A percentile compares a stretch with the other conserved stretches of the same genome.
Evolutionary conservation across 345 rosid species (phyloP).

Genomic region (Ricinus communis): DNA sequence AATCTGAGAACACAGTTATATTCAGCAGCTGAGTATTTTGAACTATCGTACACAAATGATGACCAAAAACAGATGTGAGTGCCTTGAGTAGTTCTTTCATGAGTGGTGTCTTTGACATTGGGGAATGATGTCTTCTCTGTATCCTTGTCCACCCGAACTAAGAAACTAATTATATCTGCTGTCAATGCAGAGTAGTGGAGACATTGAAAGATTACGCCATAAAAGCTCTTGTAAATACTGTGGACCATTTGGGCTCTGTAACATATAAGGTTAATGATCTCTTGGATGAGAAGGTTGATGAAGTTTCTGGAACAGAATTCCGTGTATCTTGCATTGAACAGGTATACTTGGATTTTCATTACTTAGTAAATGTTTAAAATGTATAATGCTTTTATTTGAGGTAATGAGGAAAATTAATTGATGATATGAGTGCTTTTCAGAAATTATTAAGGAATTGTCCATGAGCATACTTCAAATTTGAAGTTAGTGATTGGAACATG

Average conservation of each 20-base stretch:
- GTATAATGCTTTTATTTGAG: not conserved
- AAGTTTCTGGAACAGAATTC: slow-evolving; percentile 71
- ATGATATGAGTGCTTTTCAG: no score
- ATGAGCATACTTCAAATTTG: not conserved
- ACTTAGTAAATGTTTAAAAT: not conserved
- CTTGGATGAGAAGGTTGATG: slow-evolving; percentile 80
- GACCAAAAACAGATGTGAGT: slow-evolving; percentile 82
- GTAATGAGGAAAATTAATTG: not conserved
- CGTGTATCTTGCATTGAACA: slow-evolving; percentile 84
- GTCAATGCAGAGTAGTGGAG: slow-evolving; percentile 72
- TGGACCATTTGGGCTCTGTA: slow-evolving; percentile 93
- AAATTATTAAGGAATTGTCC: not conserved
- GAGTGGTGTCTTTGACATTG: not conserved
- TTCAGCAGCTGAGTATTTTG: slow-evolving; percentile 95
- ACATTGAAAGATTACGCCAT: slow-evolving; percentile 88
- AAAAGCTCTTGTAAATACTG: slow-evolving; percentile 89
- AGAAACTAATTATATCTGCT: slow-evolving; percentile 5
- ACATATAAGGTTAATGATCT: slow-evolving; percentile 85
- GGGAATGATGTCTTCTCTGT: not conserved
- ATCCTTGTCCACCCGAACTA: not conserved
- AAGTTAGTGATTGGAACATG: not conserved
- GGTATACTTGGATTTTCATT: slow-evolving; percentile 36
- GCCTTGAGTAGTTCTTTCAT: not conserved
- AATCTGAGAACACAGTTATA: slow-evolving; percentile 82
- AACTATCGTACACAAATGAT: slow-evolving; percentile 74